Evolutionary conservation across 495 filamentous ascomycete species (phyloP), one percentile per base, ranked within the genome.

Genomic region (Elasticomyces elasticus): DNA sequence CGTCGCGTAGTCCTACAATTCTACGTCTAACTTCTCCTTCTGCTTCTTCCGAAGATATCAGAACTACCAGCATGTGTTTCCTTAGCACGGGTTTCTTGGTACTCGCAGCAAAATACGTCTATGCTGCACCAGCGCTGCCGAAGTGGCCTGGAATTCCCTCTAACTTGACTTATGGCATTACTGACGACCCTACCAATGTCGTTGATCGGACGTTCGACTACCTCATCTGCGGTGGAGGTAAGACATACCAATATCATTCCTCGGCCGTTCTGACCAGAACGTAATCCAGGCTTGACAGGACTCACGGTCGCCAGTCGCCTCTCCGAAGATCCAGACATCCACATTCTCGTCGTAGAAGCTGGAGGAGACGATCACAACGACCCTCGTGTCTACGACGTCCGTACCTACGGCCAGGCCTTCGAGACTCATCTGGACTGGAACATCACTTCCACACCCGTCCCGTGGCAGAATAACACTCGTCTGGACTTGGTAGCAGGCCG

Each of bases 261-360:
- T 7, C 40, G 30, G 30, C 7, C 7, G 20, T 11, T 43, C 20
- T 7, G 10, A 5, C 20, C 7, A 9, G 12, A 37, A 37, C 31
- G n/a, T n/a, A 37, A 10, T 37, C 10, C 40, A 43, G 6, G 43
- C 20, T 24, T 33, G 11, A 50, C 41, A 3, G 58, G 58, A 7
- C 31, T 60, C 31, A 57, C 58, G 13, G 54, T 57, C 1, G 58
- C 58, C n/a, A 57, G 56, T 33, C 53, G 48, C 10, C 54, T 60
- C 15, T 40, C 54, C 25, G 47, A 50, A 19, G 26, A 50, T 20
- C 25, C 47, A n/a, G 20, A 50, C 47, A 50, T 30, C 20, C 12
- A 42, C 17, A 52, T 55, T 4, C 56, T 55, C 24, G 56, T 59
- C 7, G 28, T 59, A 9, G 56, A 59, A 54, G 56, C 51, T 28